Evolutionary conservation across 352 stramenopile species (phyloP), one percentile per base, ranked within the genome.

Genomic region (Pythium sukuiense): DNA sequence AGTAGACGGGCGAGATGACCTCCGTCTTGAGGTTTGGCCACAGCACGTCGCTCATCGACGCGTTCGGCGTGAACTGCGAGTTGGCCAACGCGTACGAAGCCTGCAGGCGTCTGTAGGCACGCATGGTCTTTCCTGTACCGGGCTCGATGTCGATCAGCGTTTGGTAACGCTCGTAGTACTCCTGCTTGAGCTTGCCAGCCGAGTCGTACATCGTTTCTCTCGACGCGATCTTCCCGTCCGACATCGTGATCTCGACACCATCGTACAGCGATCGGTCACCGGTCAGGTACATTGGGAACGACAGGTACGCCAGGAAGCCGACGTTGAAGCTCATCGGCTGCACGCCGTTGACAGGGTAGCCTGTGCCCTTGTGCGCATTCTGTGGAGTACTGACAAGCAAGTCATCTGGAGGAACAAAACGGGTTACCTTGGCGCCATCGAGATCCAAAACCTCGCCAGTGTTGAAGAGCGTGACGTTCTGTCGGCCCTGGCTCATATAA

Each of bases 61-160:
- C 48, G 24, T 73, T 73, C 20, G 59, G 18, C 24, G 79, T 72
- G 26, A 71, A 56, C n/a, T 58, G 65, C 16, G 84, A 91, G 8
- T 71, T 60, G 9, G 72, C 68, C 6, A 91, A 24, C 7, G 82
- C 72, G 57, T 88, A 89, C 50, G 79, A 86, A 32, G 82, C 73
- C 73, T 79, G 65, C 37, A 86, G 72, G 14, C 82, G 80, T 73
- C 91, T 90, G 63, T 62, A 65, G 1, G 82, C 84, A 46, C 71
- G 67, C 79, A 93, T 87, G 56, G 84, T 84, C 76, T 91, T 87
- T 33, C 84, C 84, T 20, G 80, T 87, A 24, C 74, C 79, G 20
- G 79, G 69, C 59, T 93, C 82, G 6, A 93, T 75, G 69, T 91
- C 84, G 26, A 90, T 63, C n/a, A 78, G 76, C 35, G 81, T 93